Percentiles rank a stretch among this genome's conserved stretches.
These are phyloP conservation scores for Cantharellus anzutake DNA, from an alignment of 768 basidiomycete genomes.

Conservation along the genomic window DNA sequence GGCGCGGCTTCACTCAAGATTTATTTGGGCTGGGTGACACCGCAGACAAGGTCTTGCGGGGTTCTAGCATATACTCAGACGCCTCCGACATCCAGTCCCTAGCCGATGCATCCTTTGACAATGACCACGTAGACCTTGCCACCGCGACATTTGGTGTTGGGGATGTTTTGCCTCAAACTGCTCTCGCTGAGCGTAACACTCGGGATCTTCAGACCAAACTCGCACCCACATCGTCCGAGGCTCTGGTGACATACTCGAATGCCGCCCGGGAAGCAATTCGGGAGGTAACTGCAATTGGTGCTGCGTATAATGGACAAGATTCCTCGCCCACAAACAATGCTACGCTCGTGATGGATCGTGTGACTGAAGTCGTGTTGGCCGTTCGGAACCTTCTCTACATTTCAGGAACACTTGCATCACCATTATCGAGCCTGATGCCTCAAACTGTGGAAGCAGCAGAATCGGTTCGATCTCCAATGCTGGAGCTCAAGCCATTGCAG, in stretches of 20 bases:
- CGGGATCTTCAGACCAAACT: constrained; percentile 4
- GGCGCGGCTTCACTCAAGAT: not conserved
- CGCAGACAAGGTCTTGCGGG: constrained; percentile 10
- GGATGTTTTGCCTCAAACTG: not conserved
- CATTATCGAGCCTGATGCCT: constrained; percentile 1
- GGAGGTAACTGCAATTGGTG: constrained; percentile 6
- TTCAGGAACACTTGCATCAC: constrained; percentile 12
- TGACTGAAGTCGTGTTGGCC: constrained; percentile 11
- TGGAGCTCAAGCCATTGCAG: constrained; percentile 53
- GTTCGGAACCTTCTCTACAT: constrained; percentile 16
- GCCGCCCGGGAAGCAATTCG: constrained; percentile 9
- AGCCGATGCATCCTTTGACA: constrained; percentile 13
- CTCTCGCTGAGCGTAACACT: constrained; percentile 4
- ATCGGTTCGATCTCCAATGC: constrained; percentile 2
- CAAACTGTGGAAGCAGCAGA: constrained; percentile 9
- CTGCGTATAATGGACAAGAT: not conserved
- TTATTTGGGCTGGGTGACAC: not conserved
- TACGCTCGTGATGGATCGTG: constrained; percentile 6
- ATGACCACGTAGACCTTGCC: not conserved
- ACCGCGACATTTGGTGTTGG: too few relatives aligned
- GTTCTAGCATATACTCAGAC: constrained; percentile 57
- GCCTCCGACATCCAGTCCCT: constrained; percentile 51
- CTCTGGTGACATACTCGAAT: constrained; percentile 7
- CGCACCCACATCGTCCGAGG: constrained; percentile 4
- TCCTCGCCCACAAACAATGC: constrained; percentile 1